These are phyloP conservation scores for Leersia perrieri DNA, from an alignment of 176 grass and related monocot genomes.

Conservation along the genomic window DNA sequence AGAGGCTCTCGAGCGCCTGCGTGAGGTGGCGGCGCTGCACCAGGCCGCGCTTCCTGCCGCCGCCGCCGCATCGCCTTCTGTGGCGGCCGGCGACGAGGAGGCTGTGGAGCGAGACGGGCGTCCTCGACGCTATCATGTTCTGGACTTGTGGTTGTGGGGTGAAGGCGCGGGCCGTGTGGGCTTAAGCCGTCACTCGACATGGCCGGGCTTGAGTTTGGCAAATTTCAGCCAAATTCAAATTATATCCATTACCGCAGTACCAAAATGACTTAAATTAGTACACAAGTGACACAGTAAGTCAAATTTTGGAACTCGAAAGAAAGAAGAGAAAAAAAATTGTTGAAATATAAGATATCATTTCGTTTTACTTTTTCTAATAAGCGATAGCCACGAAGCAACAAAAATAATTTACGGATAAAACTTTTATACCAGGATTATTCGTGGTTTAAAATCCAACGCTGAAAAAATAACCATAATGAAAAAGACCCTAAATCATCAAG, in stretches of 20 bases:
- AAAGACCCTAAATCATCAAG: too few relatives aligned
- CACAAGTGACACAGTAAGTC: background rate
- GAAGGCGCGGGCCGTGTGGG: background rate
- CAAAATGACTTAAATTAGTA: background rate
- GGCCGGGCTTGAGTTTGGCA: background rate
- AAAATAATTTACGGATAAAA: too few relatives aligned
- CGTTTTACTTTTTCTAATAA: too few relatives aligned
- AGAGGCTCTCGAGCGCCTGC: conserved; percentile 52
- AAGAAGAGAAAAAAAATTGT: too few relatives aligned
- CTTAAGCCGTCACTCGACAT: background rate
- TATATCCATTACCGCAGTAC: background rate
- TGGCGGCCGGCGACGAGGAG: conserved; percentile 30
- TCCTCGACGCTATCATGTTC: conserved; percentile 29
- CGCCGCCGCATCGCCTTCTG: conserved; percentile 34
- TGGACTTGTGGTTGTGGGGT: background rate
- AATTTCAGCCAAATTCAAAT: background rate
- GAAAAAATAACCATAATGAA: too few relatives aligned
- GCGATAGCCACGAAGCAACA: too few relatives aligned
- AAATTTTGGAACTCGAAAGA: too few relatives aligned
- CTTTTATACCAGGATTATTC: too few relatives aligned
- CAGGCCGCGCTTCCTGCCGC: conserved; percentile 45
- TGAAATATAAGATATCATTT: too few relatives aligned
- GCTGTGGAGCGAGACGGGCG: conserved; percentile 25
- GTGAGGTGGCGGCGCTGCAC: conserved; percentile 60
- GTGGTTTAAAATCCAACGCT: too few relatives aligned